Base-by-base conservation (phyloP, 306 rosid species). In the Cucurbita pepo region DNA sequence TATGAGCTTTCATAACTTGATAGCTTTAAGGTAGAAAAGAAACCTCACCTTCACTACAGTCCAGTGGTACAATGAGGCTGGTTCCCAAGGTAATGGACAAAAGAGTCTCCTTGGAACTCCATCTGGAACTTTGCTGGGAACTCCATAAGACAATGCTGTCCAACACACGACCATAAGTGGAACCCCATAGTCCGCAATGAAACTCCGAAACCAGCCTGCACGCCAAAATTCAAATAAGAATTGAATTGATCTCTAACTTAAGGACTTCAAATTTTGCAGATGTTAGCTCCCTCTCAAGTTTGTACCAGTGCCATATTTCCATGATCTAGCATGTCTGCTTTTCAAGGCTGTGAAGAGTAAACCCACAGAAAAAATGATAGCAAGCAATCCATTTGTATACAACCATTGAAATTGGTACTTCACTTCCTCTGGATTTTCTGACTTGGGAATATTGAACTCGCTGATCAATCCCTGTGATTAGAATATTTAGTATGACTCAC, bases 41-140 rank as follows among this genome's bases (percentile, higher is more conserved):
- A 58, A 44, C 34, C 56, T 77, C 82, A 90, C 96, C 86, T 83
- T 84, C 80, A 86, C 75, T 11, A 90, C 92, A 30, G 90, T 85
- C 98, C 98, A 93, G 61, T 93, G 98, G 75, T 82, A 81, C 74
- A 87, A 66, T 56, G 97, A 86, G 14, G 83, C 21, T 44, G 93
- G 65, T 13, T 93, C 96, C 98, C 97, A 90, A 22, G 86, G 88
- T 53, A 82, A 85, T 71, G 97, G 97, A 72, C 84, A 67, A 54
- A 69, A 47, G 71, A 93, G 90, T 59, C 97, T 88, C 78, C 97
- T 86, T 1, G 98, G 98, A 75, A 93, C 90, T 67, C 87, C 96
- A 16, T 88, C 69, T 53, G 97, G 92, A 51, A 90, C 81, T 75
- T 82, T 69, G 37, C 67, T 81, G 2, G 97, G 82, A 38, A 86